phyloP scores from a whole-genome alignment of 2,329 filamentous ascomycete genomes.

The Epichloe uncinata region DNA sequence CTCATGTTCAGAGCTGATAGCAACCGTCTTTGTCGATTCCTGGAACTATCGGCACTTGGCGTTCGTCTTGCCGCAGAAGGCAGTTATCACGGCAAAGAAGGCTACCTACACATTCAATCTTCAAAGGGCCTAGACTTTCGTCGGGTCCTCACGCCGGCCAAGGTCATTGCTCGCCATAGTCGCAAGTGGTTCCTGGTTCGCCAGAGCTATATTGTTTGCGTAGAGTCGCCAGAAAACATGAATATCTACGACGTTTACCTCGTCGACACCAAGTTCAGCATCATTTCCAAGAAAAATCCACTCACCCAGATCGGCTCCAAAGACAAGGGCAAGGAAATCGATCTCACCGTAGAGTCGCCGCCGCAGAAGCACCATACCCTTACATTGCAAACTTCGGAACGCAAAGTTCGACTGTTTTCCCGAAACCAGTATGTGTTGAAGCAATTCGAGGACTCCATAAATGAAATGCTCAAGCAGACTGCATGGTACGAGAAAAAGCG shows the following conservation, averaged over 20 bases:
- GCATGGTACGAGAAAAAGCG: slow-evolving; percentile 73
- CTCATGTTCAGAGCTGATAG: slow-evolving; percentile 94
- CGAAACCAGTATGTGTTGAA: slow-evolving; percentile 78
- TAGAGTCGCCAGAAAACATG: slow-evolving; percentile 98
- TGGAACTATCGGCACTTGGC: slow-evolving; percentile 87
- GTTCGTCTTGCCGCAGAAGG: slow-evolving; percentile 89
- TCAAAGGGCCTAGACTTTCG: slow-evolving; percentile 80
- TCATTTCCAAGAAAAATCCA: slow-evolving; percentile 58
- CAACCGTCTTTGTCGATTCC: slow-evolving; percentile 88
- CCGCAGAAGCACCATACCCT: slow-evolving; percentile 63
- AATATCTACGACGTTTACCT: slow-evolving; percentile 97
- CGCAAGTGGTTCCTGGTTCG: slow-evolving; percentile 98
- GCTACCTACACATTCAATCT: slow-evolving; percentile 82
- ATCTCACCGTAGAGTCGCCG: slow-evolving; percentile 24
- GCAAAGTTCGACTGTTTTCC: slow-evolving; percentile 81
- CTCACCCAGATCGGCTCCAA: slow-evolving; percentile 40
- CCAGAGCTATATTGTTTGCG: slow-evolving; percentile 93
- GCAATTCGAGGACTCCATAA: slow-evolving; percentile 90
- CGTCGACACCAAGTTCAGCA: slow-evolving; percentile 77
- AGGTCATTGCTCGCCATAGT: slow-evolving; percentile 69
- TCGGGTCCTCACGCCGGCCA: slow-evolving; percentile 62
- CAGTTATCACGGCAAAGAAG: slow-evolving; percentile 96
- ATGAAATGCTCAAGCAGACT: slow-evolving; percentile 70
- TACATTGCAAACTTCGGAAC: slow-evolving; percentile 79
- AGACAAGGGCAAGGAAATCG: slow-evolving; percentile 40